These are phyloP conservation scores for Chytriomyces sp. DNA, from an alignment of 192 early-diverging fungal species.

Conservation along the genomic window DNA sequence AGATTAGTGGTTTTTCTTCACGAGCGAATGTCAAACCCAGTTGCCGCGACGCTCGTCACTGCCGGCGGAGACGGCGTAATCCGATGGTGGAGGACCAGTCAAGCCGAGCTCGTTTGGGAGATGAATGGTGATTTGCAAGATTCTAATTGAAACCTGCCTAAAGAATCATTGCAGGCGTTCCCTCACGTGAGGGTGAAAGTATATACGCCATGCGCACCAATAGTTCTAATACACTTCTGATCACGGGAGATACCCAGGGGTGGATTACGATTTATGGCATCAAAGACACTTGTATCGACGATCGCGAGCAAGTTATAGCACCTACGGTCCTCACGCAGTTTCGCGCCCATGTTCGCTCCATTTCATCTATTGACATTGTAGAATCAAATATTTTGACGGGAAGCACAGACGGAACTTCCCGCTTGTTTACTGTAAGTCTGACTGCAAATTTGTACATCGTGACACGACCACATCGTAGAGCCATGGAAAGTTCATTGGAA, in stretches of 20 bases:
- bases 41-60: constrained; percentile 42
- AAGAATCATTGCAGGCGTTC: neutral
- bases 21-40: constrained; percentile 7
- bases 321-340: constrained; percentile 33
- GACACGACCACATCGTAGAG: constrained; percentile 15
- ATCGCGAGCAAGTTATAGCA: neutral
- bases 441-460: neutral
- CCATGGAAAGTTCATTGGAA: constrained; percentile 53
- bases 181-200: constrained; percentile 29
- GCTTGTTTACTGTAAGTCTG: constrained; percentile 50
- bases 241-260: constrained; percentile 44
- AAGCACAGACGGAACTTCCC: constrained; percentile 48
- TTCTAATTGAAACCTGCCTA: neutral
- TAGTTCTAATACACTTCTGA: constrained; percentile 35
- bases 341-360: constrained; percentile 40
- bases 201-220: constrained; percentile 41
- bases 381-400: constrained; percentile 38
- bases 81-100: constrained; percentile 50
- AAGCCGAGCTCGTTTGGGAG: constrained; percentile 38
- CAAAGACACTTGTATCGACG: constrained; percentile 36
- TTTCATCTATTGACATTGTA: constrained; percentile 39
- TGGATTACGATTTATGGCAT: constrained; percentile 45
- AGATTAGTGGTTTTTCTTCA: constrained; percentile 46
- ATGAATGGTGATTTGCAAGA: constrained; percentile 16
- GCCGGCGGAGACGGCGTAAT: constrained; percentile 52